Conservation (phyloP, 2,329 filamentous ascomycete species). For the Thielaviopsis musarum region DNA sequence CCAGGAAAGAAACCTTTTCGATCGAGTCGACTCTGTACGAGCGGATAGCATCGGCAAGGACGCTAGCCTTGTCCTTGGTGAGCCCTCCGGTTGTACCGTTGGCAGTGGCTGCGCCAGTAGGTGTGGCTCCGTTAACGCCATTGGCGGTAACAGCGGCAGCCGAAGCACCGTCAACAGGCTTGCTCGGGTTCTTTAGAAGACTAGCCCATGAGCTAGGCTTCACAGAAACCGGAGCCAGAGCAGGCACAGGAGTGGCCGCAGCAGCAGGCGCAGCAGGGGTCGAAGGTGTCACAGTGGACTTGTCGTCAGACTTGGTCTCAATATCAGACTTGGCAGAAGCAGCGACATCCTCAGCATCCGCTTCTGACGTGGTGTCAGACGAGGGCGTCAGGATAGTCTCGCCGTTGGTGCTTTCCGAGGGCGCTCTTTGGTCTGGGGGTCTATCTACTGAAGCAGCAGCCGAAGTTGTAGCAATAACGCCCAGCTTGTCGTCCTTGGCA, state of each 20-base stretch:
- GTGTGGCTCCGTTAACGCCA: slow-evolving; percentile 13
- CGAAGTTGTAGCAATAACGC: neutral
- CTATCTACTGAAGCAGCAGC: neutral
- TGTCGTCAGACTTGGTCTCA: slow-evolving; percentile 15
- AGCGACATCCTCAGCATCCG: slow-evolving; percentile 15
- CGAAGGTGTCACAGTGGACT: slow-evolving; percentile 10
- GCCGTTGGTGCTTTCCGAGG: slow-evolving; percentile 4
- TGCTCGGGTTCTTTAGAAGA: slow-evolving; percentile 9
- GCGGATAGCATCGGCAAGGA: slow-evolving; percentile 60
- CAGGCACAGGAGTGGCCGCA: slow-evolving; percentile 14
- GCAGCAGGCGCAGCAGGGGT: slow-evolving; percentile 12
- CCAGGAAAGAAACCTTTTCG: slow-evolving; percentile 62
- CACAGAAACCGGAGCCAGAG: slow-evolving; percentile 9
- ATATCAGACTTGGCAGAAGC: slow-evolving; percentile 1
- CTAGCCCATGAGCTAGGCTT: slow-evolving; percentile 14
- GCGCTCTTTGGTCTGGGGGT: neutral
- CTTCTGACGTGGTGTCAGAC: slow-evolving; percentile 3
- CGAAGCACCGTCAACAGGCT: slow-evolving; percentile 16
- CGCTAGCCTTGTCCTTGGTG: slow-evolving; percentile 31
- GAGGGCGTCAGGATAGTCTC: slow-evolving; percentile 6
- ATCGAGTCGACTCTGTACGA: slow-evolving; percentile 51
- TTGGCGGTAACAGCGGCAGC: slow-evolving; percentile 12
- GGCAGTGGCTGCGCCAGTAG: slow-evolving; percentile 13
- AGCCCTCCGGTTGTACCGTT: slow-evolving; percentile 20
- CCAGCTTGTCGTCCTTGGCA: slow-evolving; percentile 12